Conservation (phyloP, 1,284 basidiomycete species). For the Leccinum pachyderme region DNA sequence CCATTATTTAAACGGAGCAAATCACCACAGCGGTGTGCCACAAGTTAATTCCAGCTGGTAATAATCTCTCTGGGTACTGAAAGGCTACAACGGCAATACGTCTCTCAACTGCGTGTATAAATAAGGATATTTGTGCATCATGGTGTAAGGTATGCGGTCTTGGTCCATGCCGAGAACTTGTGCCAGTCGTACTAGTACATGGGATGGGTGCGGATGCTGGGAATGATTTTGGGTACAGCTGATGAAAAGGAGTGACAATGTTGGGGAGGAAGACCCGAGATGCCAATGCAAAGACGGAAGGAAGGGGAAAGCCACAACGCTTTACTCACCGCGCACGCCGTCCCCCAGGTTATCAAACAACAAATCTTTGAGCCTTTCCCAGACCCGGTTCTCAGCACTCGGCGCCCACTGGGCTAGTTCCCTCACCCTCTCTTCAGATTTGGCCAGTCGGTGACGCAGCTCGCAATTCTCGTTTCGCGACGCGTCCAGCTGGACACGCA, state of each 20-base stretch:
- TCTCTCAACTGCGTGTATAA: conserved; percentile 25
- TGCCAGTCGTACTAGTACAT: conserved; percentile 19
- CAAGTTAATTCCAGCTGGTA: conserved; percentile 4
- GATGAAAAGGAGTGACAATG: conserved; percentile 7
- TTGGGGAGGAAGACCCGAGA: conserved; percentile 2
- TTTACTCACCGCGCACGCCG: conserved; percentile 22
- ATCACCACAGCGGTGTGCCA: background rate
- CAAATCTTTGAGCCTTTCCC: conserved; percentile 32
- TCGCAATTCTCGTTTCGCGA: conserved; percentile 21
- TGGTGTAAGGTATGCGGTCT: conserved; percentile 22
- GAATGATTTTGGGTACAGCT: conserved; percentile 21
- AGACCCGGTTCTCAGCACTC: conserved; percentile 23
- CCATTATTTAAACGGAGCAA: conserved; percentile 6
- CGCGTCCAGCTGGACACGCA: conserved; percentile 16
- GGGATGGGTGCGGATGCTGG: conserved; percentile 22
- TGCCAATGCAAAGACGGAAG: conserved; percentile 9
- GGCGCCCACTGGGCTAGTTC: conserved; percentile 17
- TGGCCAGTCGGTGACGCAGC: conserved; percentile 24
- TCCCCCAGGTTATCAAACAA: conserved; percentile 29
- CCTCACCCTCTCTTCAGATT: conserved; percentile 24
- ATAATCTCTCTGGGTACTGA: conserved; percentile 8
- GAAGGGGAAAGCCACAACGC: background rate
- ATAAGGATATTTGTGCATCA: conserved; percentile 14
- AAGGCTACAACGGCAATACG: conserved; percentile 19
- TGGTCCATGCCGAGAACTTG: conserved; percentile 24